Evolutionary conservation across 306 rosid genomes (phyloP), one percentile per base, ranked within the genome.

Genomic region (Herpetospermum pedunculosum): DNA sequence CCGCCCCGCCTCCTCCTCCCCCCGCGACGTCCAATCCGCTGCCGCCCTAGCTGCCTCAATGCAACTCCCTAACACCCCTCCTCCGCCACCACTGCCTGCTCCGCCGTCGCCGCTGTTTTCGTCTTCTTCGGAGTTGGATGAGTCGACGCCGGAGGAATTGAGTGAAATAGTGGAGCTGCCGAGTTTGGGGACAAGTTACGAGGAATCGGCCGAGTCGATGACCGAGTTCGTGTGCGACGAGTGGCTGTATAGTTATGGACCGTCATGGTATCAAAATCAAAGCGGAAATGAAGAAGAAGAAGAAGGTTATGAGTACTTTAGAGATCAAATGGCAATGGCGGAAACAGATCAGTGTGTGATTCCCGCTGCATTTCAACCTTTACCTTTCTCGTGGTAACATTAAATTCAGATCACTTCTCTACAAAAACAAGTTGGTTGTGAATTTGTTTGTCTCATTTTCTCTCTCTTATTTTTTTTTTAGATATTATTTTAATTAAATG

Each of bases 11-110:
- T 89, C 95, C 7, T 81, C 67, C 78, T 81, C 89, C 11, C 95
- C 94, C 0, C 86, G 84, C 1, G 91, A 89, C 15, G 95, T 89
- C 5, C 95, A 89, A 65, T 85, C 87, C 0, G 95, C 95, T 1
- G 95, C 95, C 0, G 75, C 84, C 0, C 80, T 83, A 18, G 95
- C 95, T 1, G 91, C 95, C 0, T 70, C 85, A 8, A 89, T 89
- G 91, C 81, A 71, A 12, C 38, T 70, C 0, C 79, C 77, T 0
- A 46, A 59, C 4, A 73, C 72, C 0, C 19, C 79, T 6, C 58
- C 41, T 3, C 43, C 83, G 1, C 46, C 52, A 0, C 69, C 75
- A 0, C 62, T 54, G 6, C 15, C 69, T 1, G 50, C 85, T 1
- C 64, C 85, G 1, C 13, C 30, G 0, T 32, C 55, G 15, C 28